A percentile compares a stretch with the other conserved stretches of the same genome.
phyloP scores from a whole-genome alignment of 1,139 yeast genomes.

The Zygoascus meyerae region DNA sequence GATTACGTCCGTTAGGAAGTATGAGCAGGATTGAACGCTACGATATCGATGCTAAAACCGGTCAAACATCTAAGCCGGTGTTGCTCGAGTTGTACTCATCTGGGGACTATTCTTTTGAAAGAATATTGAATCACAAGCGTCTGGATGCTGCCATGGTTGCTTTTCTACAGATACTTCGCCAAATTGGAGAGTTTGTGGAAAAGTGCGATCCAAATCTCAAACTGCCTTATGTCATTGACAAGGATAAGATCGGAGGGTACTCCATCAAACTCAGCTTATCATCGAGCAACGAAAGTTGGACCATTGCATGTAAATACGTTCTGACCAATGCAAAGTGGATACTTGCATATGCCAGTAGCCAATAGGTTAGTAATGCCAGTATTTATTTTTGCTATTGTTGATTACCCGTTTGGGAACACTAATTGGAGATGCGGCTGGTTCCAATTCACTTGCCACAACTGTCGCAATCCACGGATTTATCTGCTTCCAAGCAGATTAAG shows the following conservation, averaged over 20 bases:
- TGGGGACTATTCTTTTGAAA: slow-evolving; percentile 63
- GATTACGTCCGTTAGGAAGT: slow-evolving; percentile 77
- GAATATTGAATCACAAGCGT: slow-evolving; percentile 62
- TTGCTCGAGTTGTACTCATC: slow-evolving; percentile 50
- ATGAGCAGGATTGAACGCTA: slow-evolving; percentile 68
- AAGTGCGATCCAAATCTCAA: slow-evolving; percentile 52
- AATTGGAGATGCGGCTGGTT: background rate
- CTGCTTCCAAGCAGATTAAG: background rate
- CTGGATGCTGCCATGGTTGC: slow-evolving; percentile 77
- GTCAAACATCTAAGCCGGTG: slow-evolving; percentile 33
- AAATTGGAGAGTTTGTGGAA: slow-evolving; percentile 48
- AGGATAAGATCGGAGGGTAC: slow-evolving; percentile 72
- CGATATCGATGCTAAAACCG: slow-evolving; percentile 35
- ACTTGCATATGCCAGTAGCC: slow-evolving; percentile 33
- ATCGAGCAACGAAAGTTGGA: slow-evolving; percentile 74
- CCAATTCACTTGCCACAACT: no score
- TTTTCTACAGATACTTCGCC: slow-evolving; percentile 54
- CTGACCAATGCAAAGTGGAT: slow-evolving; percentile 54
- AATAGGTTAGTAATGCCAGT: slow-evolving; percentile 7
- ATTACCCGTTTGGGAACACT: background rate
- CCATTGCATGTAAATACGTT: slow-evolving; percentile 77
- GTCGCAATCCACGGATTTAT: background rate
- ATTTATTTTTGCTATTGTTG: background rate
- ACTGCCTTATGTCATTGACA: slow-evolving; percentile 60
- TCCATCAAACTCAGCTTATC: slow-evolving; percentile 64